These are phyloP conservation scores for Pseudonectria foliicola DNA, from an alignment of 2,329 filamentous ascomycete genomes.

Conservation along the genomic window DNA sequence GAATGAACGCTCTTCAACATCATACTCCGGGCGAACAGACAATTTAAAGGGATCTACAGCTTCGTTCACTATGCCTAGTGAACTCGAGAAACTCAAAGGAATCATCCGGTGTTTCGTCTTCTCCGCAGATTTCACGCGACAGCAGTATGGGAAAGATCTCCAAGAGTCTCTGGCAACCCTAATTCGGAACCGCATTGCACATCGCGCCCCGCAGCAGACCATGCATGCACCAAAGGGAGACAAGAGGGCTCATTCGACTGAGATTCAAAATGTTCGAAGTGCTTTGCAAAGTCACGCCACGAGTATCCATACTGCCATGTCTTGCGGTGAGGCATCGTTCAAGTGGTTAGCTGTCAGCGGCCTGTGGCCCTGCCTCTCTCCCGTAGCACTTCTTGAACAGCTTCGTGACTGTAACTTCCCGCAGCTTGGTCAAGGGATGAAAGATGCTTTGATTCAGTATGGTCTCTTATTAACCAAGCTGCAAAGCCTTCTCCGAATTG, in stretches of 20 bases:
- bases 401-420: slow-evolving; percentile 24
- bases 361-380: slow-evolving; percentile 40
- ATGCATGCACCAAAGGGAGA: neutral
- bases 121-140: slow-evolving; percentile 2
- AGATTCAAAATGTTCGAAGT: accelerated
- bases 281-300: neutral
- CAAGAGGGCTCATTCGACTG: neutral
- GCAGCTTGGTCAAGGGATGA: slow-evolving; percentile 28
- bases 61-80: neutral
- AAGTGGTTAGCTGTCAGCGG: slow-evolving; percentile 34
- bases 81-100: neutral
- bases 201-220: neutral
- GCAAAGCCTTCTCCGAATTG: slow-evolving; percentile 39
- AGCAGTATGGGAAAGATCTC: slow-evolving; percentile 15
- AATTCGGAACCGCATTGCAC: neutral
- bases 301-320: neutral
- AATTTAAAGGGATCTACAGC: neutral
- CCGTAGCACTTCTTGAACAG: slow-evolving; percentile 37
- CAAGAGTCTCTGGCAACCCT: slow-evolving; percentile 3
- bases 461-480: slow-evolving; percentile 36
- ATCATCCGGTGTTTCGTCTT: slow-evolving; percentile 5
- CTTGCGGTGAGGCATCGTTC: neutral
- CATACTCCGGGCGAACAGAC: no score
- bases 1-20: no score
- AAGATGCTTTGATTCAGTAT: slow-evolving; percentile 33